A percentile compares a stretch with the other conserved stretches of the same genome.
Evolutionary conservation across 345 rosid genomes (phyloP).

Genomic region (Excoecaria agallocha): DNA sequence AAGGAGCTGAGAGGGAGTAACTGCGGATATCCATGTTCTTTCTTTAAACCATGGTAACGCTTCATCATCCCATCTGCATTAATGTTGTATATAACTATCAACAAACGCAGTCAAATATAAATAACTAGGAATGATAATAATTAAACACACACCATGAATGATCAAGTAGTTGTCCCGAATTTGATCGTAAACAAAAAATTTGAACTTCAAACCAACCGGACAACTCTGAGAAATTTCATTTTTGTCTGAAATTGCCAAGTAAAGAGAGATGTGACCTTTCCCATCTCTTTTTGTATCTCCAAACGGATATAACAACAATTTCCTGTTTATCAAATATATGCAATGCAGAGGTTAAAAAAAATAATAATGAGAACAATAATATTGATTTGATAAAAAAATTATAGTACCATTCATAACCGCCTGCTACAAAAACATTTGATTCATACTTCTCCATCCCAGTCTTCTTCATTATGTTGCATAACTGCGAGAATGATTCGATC

Average conservation of each 20-base stretch:
- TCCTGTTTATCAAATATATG: not conserved
- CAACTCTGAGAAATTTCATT: not conserved
- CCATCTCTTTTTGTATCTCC: slow-evolving; percentile 1
- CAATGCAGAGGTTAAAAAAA: too few relatives aligned
- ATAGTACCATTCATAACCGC: slow-evolving; percentile 40
- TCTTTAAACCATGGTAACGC: not conserved
- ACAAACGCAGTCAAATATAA: too few relatives aligned
- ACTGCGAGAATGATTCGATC: slow-evolving; percentile 31
- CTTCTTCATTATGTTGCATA: not conserved
- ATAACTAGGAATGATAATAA: too few relatives aligned
- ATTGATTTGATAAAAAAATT: not conserved
- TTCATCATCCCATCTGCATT: not conserved
- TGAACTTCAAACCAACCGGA: not conserved
- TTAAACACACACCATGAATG: too few relatives aligned
- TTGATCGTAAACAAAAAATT: not conserved
- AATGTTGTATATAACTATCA: not conserved
- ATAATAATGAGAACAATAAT: too few relatives aligned
- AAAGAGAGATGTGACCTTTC: slow-evolving; percentile 1
- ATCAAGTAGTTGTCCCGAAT: too few relatives aligned
- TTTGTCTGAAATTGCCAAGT: not conserved
- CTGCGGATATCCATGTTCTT: not conserved
- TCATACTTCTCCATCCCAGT: slow-evolving; percentile 23
- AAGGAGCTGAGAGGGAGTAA: not conserved
- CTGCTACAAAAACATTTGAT: slow-evolving; percentile 36
- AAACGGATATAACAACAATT: not conserved